Conservation (phyloP, 305 asterid genomes). For the Fraxinus greggii region DNA sequence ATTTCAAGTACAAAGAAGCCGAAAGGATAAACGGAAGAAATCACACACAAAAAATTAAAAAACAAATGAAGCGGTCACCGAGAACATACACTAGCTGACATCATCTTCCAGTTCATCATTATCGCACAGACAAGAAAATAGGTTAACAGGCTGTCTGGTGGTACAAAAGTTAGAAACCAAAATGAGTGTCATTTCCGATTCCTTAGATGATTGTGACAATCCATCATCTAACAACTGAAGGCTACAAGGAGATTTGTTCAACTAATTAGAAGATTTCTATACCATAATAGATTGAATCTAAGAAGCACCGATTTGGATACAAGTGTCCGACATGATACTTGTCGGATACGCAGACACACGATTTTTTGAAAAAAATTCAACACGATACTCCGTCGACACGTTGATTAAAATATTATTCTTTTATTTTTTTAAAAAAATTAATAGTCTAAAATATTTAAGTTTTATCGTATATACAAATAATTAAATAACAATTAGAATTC, state of each 20-base stretch:
- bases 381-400: background rate
- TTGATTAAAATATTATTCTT: too few relatives aligned
- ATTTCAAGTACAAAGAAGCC: background rate
- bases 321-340: too few relatives aligned
- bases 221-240: background rate
- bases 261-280: background rate
- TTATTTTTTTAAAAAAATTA: too few relatives aligned
- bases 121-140: background rate
- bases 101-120: background rate
- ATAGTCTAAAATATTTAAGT: too few relatives aligned
- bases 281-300: background rate
- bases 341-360: too few relatives aligned
- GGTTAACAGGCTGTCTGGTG: background rate
- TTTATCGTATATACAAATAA: background rate
- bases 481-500: background rate
- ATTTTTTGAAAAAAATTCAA: background rate
- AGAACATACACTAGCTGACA: background rate
- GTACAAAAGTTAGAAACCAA: background rate
- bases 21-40: background rate
- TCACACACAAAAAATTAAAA: background rate
- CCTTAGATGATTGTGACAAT: background rate
- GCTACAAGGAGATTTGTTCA: background rate
- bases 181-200: background rate
- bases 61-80: background rate
- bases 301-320: background rate